Base-by-base conservation (phyloP, 345 rosid species). In the Eucalyptus pauciflora region DNA sequence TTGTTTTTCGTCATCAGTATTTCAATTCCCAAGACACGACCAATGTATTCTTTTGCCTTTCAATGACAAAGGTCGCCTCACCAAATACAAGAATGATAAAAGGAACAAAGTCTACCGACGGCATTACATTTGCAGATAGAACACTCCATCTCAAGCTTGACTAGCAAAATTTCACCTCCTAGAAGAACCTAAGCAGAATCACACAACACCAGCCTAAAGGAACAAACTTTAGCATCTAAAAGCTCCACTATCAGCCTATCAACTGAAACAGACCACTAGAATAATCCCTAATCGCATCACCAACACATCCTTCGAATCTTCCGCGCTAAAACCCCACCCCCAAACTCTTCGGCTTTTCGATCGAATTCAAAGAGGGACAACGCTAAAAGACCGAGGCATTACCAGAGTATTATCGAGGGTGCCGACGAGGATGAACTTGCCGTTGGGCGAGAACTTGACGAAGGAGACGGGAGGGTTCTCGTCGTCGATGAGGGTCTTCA, bases 401-500 rank as follows among this genome's bases (percentile, higher is more conserved):
- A 97, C 99, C 96, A 98, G 89, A n/a, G 96, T 94, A 91, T 95
- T 95, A 88, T 97, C 99, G 33, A 96, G 94, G 20, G 99, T 96
- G 16, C 98, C 99, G 88, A 98, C 98, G 86, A 98, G 99, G 56
- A 98, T 95, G 27, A 95, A 98, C 91, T 97, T 98, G 69, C 99
- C 98, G 89, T 98, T 98, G 3, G 98, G 99, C 4, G 99, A 95
- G 91, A 98, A 98, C 90, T 94, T 95, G 50, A 96, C 98, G 87
- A 88, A 98, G 9, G 99, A 97, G 69, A 98, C 99, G 8, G 99
- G 99, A 6, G 98, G 99, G 89, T 97, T 97, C 93, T 96, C 98
- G 62, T 98, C 99, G 80, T 95, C 98, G 50, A 98, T 95, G 48
- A 98, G 91, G 22, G 98, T 97, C 93, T 95, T 97, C 90, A 96